These are phyloP conservation scores for Kickxella alabastrina DNA, from an alignment of 192 early-diverging fungal species.

Conservation along the genomic window DNA sequence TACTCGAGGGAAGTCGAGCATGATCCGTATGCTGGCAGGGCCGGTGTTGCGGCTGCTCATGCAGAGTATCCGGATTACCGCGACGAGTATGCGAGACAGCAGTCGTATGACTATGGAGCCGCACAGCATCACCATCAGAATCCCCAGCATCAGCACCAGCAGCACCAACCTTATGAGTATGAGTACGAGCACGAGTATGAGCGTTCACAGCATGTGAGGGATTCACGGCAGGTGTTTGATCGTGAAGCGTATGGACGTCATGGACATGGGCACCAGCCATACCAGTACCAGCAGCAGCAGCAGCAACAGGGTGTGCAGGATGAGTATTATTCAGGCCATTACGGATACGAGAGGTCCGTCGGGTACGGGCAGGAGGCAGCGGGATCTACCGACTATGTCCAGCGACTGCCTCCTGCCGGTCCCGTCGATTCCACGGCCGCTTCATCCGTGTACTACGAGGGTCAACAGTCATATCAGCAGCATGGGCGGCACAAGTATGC, in stretches of 20 bases:
- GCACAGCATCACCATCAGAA: slow-evolving; percentile 12
- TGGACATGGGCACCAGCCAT: slow-evolving; percentile 9
- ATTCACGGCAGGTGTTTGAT: slow-evolving; percentile 8
- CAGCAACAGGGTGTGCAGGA: slow-evolving; percentile 6
- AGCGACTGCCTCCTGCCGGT: neutral
- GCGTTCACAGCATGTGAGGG: slow-evolving; percentile 3
- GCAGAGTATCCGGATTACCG: slow-evolving; percentile 36
- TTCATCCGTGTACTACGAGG: slow-evolving; percentile 16
- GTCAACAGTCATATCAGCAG: slow-evolving; percentile 14
- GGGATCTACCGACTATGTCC: slow-evolving; percentile 3
- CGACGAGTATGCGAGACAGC: slow-evolving; percentile 22
- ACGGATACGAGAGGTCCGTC: slow-evolving; percentile 4
- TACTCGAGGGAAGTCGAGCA: slow-evolving; percentile 7
- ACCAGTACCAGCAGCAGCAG: slow-evolving; percentile 14
- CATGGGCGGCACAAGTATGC: slow-evolving; percentile 18
- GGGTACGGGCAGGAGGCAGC: slow-evolving; percentile 10
- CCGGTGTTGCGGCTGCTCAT: neutral
- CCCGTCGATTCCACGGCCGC: slow-evolving; percentile 1
- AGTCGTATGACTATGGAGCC: slow-evolving; percentile 8
- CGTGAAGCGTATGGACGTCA: slow-evolving; percentile 17
- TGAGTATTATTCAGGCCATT: slow-evolving; percentile 33
- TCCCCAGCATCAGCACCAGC: slow-evolving; percentile 3
- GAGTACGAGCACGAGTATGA: slow-evolving; percentile 35
- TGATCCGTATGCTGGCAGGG: neutral
- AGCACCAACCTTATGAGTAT: slow-evolving; percentile 11